Conservation (phyloP, 2,329 filamentous ascomycete genomes). For the Penicillium brevicompactum region DNA sequence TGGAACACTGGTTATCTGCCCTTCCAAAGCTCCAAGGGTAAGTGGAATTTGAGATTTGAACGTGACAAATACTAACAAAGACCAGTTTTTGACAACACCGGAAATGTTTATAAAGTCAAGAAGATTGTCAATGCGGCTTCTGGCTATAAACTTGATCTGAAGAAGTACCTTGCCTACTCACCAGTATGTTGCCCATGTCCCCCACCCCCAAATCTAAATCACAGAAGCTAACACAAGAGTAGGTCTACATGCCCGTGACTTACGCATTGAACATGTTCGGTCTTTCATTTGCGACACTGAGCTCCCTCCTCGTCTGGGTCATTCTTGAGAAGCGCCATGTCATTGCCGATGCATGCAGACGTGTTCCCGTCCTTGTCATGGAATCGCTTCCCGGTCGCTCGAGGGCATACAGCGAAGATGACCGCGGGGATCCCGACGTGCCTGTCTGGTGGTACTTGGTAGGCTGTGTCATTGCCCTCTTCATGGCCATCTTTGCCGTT, state of each 20-base stretch:
- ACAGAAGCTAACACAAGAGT: background rate
- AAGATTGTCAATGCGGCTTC: constrained; percentile 57
- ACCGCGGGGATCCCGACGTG: constrained; percentile 14
- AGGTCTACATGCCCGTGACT: constrained; percentile 31
- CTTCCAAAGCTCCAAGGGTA: constrained; percentile 30
- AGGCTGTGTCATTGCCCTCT: constrained; percentile 17
- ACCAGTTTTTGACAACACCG: constrained; percentile 69
- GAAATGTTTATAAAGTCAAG: constrained; percentile 62
- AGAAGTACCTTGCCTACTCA: constrained; percentile 65
- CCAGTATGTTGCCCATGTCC: constrained; percentile 46
- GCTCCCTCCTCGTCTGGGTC: constrained; percentile 46
- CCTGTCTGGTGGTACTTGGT: constrained; percentile 27
- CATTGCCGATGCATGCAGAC: constrained; percentile 13
- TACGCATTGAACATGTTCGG: constrained; percentile 49
- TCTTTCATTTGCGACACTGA: constrained; percentile 65
- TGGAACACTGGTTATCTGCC: constrained; percentile 22
- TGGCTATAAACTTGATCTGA: constrained; percentile 62
- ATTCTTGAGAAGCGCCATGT: constrained; percentile 24
- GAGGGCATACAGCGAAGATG: background rate
- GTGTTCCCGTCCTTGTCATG: constrained; percentile 5
- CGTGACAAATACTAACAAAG: background rate
- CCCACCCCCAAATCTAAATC: background rate
- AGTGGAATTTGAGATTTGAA: background rate
- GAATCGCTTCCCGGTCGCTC: constrained; percentile 8
- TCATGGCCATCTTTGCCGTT: constrained; percentile 26